Percentiles rank a stretch among this genome's conserved stretches.
Conservation (phyloP, 1,139 yeast species). For the Pichia sp. region DNA sequence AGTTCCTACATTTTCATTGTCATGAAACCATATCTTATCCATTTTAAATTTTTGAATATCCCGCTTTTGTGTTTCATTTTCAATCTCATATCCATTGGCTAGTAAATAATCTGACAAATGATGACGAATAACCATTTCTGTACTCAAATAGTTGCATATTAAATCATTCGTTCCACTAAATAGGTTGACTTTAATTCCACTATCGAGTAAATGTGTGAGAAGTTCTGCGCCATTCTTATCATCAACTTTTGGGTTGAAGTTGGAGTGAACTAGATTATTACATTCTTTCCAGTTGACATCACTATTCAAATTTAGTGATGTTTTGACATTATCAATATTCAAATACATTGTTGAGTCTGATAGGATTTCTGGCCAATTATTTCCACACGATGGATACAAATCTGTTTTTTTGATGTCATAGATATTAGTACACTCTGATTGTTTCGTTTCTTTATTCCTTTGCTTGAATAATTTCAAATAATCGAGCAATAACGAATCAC, state of each 20-base stretch:
- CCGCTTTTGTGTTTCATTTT: conserved; percentile 1
- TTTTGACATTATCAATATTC: conserved; percentile 43
- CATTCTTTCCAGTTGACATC: conserved; percentile 65
- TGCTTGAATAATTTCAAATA: conserved; percentile 5
- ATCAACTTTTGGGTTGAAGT: conserved; percentile 37
- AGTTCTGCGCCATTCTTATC: conserved; percentile 47
- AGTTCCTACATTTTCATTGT: conserved; percentile 41
- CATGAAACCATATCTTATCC: conserved; percentile 43
- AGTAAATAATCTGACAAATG: conserved; percentile 6
- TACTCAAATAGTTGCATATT: conserved; percentile 79
- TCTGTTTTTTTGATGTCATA: conserved; percentile 73
- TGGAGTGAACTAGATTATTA: conserved; percentile 44
- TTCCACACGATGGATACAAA: conserved; percentile 79
- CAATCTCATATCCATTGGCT: neutral
- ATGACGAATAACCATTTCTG: conserved; percentile 53
- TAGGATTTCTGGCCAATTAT: conserved; percentile 88
- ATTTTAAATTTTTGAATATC: conserved; percentile 10
- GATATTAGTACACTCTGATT: conserved; percentile 57
- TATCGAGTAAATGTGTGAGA: conserved; percentile 52
- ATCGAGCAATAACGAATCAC: conserved; percentile 43
- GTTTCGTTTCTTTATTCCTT: neutral
- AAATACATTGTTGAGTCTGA: conserved; percentile 53
- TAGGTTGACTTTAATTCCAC: conserved; percentile 55
- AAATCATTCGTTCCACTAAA: conserved; percentile 88
- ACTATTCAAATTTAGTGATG: conserved; percentile 42